Evolutionary conservation across 202 grass and related monocot genomes (phyloP).

Genomic region (Hordeum pubiflorum): DNA sequence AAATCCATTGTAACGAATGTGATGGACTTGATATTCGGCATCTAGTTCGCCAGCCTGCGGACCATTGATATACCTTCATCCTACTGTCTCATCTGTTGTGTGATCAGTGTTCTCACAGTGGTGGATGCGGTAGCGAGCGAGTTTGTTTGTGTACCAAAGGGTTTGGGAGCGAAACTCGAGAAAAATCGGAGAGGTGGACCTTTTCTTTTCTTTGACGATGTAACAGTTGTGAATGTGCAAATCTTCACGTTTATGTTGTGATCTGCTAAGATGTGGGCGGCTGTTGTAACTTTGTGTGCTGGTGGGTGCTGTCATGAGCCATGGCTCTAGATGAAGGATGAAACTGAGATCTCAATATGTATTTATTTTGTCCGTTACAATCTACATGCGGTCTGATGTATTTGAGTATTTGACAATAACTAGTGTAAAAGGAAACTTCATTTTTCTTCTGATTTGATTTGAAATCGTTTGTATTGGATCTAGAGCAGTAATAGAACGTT

Average conservation of each 20-base stretch:
- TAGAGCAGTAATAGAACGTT: no score
- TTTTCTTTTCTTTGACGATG: conserved; percentile 17
- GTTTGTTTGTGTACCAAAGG: background rate
- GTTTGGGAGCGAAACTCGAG: background rate
- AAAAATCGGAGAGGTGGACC: conserved; percentile 5
- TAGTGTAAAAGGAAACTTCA: no score
- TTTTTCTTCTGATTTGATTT: no score
- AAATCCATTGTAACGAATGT: conserved; percentile 75
- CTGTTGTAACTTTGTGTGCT: conserved; percentile 13
- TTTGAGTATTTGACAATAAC: no score
- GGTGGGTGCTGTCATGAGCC: background rate
- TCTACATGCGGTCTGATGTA: background rate
- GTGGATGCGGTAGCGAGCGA: background rate
- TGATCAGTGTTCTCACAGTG: background rate
- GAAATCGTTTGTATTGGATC: no score
- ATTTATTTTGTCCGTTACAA: background rate
- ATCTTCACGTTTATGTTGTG: conserved; percentile 22
- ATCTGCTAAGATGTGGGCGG: conserved; percentile 1
- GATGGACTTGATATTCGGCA: conserved; percentile 81
- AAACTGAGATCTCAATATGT: background rate
- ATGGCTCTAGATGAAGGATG: background rate
- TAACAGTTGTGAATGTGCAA: conserved; percentile 1
- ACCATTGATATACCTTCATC: background rate
- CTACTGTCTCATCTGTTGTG: background rate
- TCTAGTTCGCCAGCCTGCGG: conserved; percentile 28